Evolutionary conservation across 2,329 filamentous ascomycete species (phyloP).

Genomic region (Helotiales sp.): DNA sequence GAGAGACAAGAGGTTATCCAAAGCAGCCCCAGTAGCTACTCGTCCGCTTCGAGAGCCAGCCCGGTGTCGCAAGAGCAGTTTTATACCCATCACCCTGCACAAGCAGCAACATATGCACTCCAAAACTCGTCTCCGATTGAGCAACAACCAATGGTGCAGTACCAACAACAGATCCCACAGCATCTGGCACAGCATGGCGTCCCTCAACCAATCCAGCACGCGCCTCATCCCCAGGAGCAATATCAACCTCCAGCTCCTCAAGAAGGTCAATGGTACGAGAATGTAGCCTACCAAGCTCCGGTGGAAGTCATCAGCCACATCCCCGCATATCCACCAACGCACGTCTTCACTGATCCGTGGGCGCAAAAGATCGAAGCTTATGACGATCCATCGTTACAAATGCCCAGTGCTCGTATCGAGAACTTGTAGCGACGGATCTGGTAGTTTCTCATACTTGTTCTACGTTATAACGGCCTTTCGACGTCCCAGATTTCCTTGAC

Average conservation of each 20-base stretch:
- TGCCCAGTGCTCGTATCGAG: slow-evolving; percentile 59
- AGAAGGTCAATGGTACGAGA: slow-evolving; percentile 53
- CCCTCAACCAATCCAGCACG: slow-evolving; percentile 32
- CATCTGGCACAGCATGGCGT: slow-evolving; percentile 24
- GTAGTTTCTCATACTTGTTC: slow-evolving; percentile 3
- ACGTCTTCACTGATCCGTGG: slow-evolving; percentile 55
- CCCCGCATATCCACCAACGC: slow-evolving; percentile 49
- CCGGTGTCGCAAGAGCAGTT: slow-evolving; percentile 54
- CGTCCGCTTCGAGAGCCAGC: slow-evolving; percentile 54
- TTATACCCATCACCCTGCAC: slow-evolving; percentile 56
- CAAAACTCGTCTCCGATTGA: slow-evolving; percentile 50
- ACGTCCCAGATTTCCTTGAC: slow-evolving; percentile 16
- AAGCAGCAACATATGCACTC: slow-evolving; percentile 49
- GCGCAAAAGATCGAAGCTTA: slow-evolving; percentile 54
- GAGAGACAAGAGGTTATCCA: slow-evolving; percentile 50
- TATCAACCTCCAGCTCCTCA: slow-evolving; percentile 43
- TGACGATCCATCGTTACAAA: slow-evolving; percentile 57
- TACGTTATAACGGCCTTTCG: not conserved
- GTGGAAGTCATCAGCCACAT: slow-evolving; percentile 58
- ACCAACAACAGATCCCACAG: slow-evolving; percentile 33
- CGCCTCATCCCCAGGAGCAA: slow-evolving; percentile 39
- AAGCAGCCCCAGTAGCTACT: slow-evolving; percentile 60
- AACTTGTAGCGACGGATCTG: slow-evolving; percentile 44
- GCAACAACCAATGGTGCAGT: slow-evolving; percentile 40
- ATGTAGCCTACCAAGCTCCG: slow-evolving; percentile 53